Conservation (phyloP, 1,284 basidiomycete species). For the Earliella scabrosa region DNA sequence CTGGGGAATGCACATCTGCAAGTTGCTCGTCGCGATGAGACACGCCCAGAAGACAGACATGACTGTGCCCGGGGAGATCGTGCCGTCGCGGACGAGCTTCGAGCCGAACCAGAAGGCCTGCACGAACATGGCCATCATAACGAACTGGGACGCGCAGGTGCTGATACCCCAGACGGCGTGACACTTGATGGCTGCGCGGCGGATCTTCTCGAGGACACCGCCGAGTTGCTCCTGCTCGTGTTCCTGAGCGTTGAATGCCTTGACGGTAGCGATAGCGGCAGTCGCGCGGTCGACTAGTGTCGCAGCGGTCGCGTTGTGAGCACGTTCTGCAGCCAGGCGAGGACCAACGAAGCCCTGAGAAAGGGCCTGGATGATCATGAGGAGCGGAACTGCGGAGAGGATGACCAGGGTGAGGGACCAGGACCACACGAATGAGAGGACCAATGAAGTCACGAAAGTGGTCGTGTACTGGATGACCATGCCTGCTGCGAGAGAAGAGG, state of each 20-base stretch:
- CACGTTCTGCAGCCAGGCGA: conserved; percentile 70
- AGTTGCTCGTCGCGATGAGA: conserved; percentile 83
- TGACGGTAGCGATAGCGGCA: conserved; percentile 88
- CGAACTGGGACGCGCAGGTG: conserved; percentile 73
- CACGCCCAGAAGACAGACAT: conserved; percentile 98
- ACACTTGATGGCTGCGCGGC: conserved; percentile 55
- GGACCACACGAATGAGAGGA: conserved; percentile 82
- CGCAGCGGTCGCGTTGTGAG: conserved; percentile 71
- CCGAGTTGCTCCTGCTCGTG: conserved; percentile 61
- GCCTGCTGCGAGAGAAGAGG: conserved; percentile 80
- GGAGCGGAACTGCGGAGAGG: conserved; percentile 86
- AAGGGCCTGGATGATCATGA: conserved; percentile 75
- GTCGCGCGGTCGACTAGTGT: conserved; percentile 83
- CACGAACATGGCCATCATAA: conserved; percentile 92
- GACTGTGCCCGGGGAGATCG: conserved; percentile 74
- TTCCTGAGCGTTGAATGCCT: conserved; percentile 88
- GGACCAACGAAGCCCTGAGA: conserved; percentile 76
- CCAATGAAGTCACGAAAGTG: conserved; percentile 79
- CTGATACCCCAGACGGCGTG: conserved; percentile 81
- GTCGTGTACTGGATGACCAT: conserved; percentile 81
- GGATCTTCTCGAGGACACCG: conserved; percentile 50
- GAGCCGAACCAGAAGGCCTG: conserved; percentile 97
- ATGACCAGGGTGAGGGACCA: conserved; percentile 91
- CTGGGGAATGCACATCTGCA: conserved; percentile 87
- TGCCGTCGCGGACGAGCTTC: conserved; percentile 80